Base-by-base conservation (phyloP, 192 early-diverging fungal species). In the Dissophora ornata region DNA sequence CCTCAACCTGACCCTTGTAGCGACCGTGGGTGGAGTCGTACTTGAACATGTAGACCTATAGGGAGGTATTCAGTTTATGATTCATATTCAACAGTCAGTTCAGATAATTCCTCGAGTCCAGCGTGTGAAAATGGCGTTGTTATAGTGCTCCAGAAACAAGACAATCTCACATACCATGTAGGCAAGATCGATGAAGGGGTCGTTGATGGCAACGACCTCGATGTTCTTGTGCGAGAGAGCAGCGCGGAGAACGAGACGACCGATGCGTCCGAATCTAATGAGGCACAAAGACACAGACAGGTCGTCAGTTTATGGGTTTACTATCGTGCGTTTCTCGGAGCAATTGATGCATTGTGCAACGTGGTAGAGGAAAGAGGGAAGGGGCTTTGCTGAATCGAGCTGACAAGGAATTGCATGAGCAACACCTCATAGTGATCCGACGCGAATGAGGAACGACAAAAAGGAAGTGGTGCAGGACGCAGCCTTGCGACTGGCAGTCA, bases 1-100 rank as follows among this genome's bases (percentile, higher is more conserved):
- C 69, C 73, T 83, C 81, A 66, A 96, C 92, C 30, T 84, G 83
- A 56, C 93, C 95, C 82, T 94, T 91, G 91, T 91, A 95, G 62
- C 90, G 90, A 58, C 97, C 97, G 86, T 99, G 97, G 79, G 96
- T 97, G 53, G 97, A 97, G 90, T 99, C 97, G 85, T 97, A 99
- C 90, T 97, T 95, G 79, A 97, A 85, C 82, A 97, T 85, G 90
- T 97, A 98, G 84, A 91, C 87, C 88, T 89, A 80, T 3, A 22
- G 28, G 11, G 9, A 16, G 18, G 4, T 22, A 46, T 21, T 32
- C 38, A 45, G 24, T 54, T 40, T 26, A 29, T 12, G 18, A 32
- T 22, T n/a, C 10, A 19, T 7, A 19, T 28, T 48, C 22, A 22
- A 36, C 1, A 34, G 24, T 60, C 12, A 40, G 57, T 2, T n/a